These are phyloP conservation scores for Protomyces inundatus DNA, from an alignment of 1,139 yeast genomes.

Conservation along the genomic window DNA sequence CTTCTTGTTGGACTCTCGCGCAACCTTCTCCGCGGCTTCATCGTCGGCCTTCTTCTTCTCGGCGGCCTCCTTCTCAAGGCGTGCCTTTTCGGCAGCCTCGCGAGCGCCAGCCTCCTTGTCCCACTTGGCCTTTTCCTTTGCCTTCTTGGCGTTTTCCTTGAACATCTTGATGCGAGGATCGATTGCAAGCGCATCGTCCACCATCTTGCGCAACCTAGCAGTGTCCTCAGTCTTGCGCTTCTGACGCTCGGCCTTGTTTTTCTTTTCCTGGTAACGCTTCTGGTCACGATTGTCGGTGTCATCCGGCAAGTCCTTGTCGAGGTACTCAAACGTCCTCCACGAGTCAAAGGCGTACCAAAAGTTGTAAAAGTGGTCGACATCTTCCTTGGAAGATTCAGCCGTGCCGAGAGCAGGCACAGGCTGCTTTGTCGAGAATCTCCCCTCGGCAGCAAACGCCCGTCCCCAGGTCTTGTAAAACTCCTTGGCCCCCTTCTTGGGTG, in stretches of 20 bases:
- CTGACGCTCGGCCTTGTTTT: constrained; percentile 92
- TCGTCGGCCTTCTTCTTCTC: constrained; percentile 73
- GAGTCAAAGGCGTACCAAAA: constrained; percentile 96
- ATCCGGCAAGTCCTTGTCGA: constrained; percentile 99
- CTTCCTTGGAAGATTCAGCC: constrained; percentile 61
- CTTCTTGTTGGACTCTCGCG: constrained; percentile 77
- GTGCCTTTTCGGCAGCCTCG: constrained; percentile 84
- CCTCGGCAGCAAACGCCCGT: constrained; percentile 84
- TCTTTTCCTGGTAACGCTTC: constrained; percentile 96
- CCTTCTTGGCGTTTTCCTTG: constrained; percentile 92
- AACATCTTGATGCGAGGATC: constrained; percentile 93
- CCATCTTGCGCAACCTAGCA: constrained; percentile 78
- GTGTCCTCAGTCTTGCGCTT: constrained; percentile 97
- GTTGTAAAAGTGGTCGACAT: constrained; percentile 81
- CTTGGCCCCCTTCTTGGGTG: constrained; percentile 53
- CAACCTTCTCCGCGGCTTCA: constrained; percentile 51
- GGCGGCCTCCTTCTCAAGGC: constrained; percentile 81
- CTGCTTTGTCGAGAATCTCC: constrained; percentile 82
- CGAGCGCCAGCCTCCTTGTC: constrained; percentile 97
- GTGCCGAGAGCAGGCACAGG: constrained; percentile 84
- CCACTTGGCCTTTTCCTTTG: constrained; percentile 93
- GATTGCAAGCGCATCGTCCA: constrained; percentile 78
- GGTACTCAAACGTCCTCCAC: constrained; percentile 96
- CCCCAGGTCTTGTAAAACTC: constrained; percentile 78
- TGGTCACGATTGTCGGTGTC: constrained; percentile 98